Percentiles rank a stretch among this genome's conserved stretches.
Conservation (phyloP, 805 yeast genomes). For the Metschnikowia cubensis region DNA sequence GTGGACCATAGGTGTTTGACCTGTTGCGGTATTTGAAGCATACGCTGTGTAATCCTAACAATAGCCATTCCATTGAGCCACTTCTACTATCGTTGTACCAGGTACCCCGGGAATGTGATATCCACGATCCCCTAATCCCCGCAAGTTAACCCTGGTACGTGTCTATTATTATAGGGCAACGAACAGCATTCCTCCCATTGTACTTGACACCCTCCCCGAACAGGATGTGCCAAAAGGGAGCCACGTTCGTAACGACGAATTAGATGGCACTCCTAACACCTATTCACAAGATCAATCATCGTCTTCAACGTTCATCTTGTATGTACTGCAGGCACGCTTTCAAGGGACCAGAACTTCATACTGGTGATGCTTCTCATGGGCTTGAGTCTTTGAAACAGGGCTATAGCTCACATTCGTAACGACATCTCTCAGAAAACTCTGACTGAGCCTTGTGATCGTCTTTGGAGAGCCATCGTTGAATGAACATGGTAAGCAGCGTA, state of each 20-base stretch:
- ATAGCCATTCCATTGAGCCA: too few relatives aligned
- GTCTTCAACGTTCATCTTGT: slow-evolving; percentile 48
- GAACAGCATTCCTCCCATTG: slow-evolving; percentile 16
- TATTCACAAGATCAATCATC: slow-evolving; percentile 44
- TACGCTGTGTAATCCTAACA: too few relatives aligned
- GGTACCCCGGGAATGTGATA: too few relatives aligned
- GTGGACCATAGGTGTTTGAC: too few relatives aligned
- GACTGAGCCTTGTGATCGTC: too few relatives aligned
- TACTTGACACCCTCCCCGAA: slow-evolving; percentile 19
- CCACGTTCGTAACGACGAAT: slow-evolving; percentile 51
- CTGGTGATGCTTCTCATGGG: slow-evolving; percentile 74
- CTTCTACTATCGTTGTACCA: too few relatives aligned
- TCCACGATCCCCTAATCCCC: slow-evolving; percentile 9
- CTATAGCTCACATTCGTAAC: slow-evolving; percentile 54
- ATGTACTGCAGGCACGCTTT: slow-evolving; percentile 78
- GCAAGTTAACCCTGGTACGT: slow-evolving; percentile 30
- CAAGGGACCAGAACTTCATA: slow-evolving; percentile 85
- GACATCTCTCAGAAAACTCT: too few relatives aligned
- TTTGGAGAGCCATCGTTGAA: too few relatives aligned
- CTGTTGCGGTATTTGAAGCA: too few relatives aligned
- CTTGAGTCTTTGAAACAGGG: slow-evolving; percentile 63
- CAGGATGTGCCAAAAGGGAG: slow-evolving; percentile 52
- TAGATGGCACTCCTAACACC: slow-evolving; percentile 49
- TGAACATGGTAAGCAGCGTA: too few relatives aligned
- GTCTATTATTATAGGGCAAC: slow-evolving; percentile 24